Conservation (phyloP, 1,284 basidiomycete species). For the Spongispora temasekensis region DNA sequence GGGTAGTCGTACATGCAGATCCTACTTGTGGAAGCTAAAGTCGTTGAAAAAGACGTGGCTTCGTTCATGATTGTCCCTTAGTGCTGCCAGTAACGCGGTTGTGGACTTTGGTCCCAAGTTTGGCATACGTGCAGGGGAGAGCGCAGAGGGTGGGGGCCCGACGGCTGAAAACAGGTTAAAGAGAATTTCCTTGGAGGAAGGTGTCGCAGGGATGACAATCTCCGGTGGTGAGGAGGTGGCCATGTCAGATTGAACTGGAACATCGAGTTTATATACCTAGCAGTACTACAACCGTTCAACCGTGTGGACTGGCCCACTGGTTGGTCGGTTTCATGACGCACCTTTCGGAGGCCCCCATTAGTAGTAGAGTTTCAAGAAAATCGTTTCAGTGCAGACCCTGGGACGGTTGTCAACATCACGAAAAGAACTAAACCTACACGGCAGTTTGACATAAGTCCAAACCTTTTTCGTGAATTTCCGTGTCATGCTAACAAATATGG, state of each 20-base stretch:
- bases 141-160: constrained; percentile 36
- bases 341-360: too few species aligned
- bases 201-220: constrained; percentile 17
- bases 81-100: constrained; percentile 42
- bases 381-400: too few species aligned
- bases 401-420: too few species aligned
- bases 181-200: constrained; percentile 22
- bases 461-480: too few species aligned
- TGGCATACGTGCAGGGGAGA: constrained; percentile 42
- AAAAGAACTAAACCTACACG: too few species aligned
- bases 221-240: constrained; percentile 29
- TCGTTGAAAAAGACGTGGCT: constrained; percentile 68
- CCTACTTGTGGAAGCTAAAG: constrained; percentile 61
- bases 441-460: too few species aligned
- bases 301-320: too few species aligned
- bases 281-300: too few species aligned
- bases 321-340: too few species aligned
- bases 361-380: too few species aligned
- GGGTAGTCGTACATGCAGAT: neutral
- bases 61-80: constrained; percentile 58
- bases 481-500: too few species aligned
- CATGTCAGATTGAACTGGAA: constrained; percentile 12
- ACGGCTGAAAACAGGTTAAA: constrained; percentile 42
- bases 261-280: too few species aligned
- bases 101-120: constrained; percentile 52